Conservation (phyloP, 805 yeast species). For the Aciculoconidium aculeatum region DNA sequence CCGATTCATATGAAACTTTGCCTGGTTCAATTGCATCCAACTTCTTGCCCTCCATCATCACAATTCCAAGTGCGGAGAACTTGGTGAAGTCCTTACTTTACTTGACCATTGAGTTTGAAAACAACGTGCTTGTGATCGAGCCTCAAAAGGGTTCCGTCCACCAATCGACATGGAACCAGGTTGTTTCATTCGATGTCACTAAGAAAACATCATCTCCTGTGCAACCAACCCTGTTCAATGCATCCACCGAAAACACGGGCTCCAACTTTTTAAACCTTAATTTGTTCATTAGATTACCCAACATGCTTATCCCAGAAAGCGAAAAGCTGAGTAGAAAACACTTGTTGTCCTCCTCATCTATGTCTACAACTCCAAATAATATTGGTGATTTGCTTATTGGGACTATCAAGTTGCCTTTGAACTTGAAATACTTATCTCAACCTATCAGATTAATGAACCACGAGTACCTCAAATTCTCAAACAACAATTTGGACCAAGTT, state of each 20-base stretch:
- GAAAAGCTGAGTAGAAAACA: conserved; percentile 24
- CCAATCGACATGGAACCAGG: conserved; percentile 79
- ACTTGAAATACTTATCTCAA: conserved; percentile 45
- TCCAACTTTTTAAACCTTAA: conserved; percentile 64
- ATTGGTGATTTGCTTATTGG: conserved; percentile 74
- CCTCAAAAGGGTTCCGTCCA: conserved; percentile 79
- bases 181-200: conserved; percentile 82
- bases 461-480: conserved; percentile 31
- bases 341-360: conserved; percentile 23
- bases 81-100: conserved; percentile 66
- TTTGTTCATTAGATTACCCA: conserved; percentile 74
- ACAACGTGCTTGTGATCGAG: conserved; percentile 83
- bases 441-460: conserved; percentile 62
- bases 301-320: conserved; percentile 45
- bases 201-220: conserved; percentile 19
- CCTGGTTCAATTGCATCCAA: conserved; percentile 29
- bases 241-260: conserved; percentile 13
- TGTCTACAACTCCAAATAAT: conserved; percentile 19
- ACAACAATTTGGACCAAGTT: conserved; percentile 38
- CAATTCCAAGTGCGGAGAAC: conserved; percentile 47
- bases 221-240: conserved; percentile 5
- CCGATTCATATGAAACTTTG: conserved; percentile 14
- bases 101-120: conserved; percentile 89
- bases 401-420: conserved; percentile 56
- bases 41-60: conserved; percentile 48